Conservation (phyloP, 31 red algal species). For the Odonthalia washingtoniensis region DNA sequence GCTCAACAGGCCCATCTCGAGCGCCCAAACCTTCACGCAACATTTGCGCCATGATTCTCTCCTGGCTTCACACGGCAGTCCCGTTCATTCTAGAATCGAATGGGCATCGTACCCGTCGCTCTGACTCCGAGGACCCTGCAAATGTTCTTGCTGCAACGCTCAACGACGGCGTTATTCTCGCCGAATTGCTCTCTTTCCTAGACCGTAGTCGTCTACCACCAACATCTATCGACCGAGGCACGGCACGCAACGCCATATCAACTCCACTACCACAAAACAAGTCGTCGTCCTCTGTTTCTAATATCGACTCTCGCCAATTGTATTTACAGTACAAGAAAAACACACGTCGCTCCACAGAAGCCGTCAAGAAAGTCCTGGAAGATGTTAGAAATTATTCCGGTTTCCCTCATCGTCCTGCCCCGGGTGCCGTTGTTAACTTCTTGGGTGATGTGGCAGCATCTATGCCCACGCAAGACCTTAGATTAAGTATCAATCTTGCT, state of each 20-base stretch:
- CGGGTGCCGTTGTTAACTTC: conserved; percentile 46
- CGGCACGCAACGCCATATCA: conserved; percentile 40
- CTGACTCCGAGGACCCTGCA: neutral
- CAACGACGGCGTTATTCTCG: conserved; percentile 42
- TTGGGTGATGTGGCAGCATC: conserved; percentile 27
- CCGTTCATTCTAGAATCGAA: conserved; percentile 6
- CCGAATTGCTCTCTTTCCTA: conserved; percentile 38
- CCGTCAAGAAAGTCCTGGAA: conserved; percentile 43
- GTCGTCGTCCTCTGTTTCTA: conserved; percentile 1
- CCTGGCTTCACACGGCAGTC: conserved; percentile 39
- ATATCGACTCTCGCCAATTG: conserved; percentile 51
- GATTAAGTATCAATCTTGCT: conserved; percentile 45
- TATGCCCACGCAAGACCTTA: conserved; percentile 20
- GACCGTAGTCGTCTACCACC: conserved; percentile 42
- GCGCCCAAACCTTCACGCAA: neutral
- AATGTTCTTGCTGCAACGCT: neutral
- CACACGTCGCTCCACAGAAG: conserved; percentile 41
- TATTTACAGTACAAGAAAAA: conserved; percentile 55
- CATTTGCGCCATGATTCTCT: conserved; percentile 45
- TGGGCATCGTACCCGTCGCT: conserved; percentile 22
- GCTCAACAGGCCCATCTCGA: neutral
- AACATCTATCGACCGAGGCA: conserved; percentile 33
- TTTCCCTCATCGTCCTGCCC: conserved; percentile 17
- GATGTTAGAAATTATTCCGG: conserved; percentile 37
- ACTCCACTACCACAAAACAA: conserved; percentile 9